Evolutionary conservation across 805 yeast genomes (phyloP), one percentile per base, ranked within the genome.

Genomic region (Lipomyces japonicus): DNA sequence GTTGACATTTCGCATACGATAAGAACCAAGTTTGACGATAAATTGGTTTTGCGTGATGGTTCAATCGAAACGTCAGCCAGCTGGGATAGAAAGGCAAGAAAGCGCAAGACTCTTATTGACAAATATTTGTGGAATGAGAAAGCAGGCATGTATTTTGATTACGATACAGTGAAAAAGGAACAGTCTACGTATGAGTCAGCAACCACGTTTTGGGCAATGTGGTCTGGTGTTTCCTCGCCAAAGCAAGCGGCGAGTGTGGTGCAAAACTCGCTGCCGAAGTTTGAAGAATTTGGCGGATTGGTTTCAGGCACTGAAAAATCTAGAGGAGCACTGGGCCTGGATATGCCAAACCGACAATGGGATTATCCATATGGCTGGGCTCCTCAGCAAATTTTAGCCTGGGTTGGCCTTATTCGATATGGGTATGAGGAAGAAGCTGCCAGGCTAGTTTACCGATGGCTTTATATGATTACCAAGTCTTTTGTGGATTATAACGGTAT

Each of bases 341-440:
- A 78, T 38, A 73, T 88, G 61, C 96, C 95, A n/a, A 79, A 84
- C 10, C 75, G 97, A 66, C 98, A 91, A 69, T 91, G 98, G 98
- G 98, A 91, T 67, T 93, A 84, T 67, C 98, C 98, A 1, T 87
- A 72, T 63, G 97, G 97, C 1, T 91, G 98, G 98, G 96, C 97
- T 0, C 97, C 98, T 2, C 97, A 93, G 65, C 98, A 91, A 68
- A 86, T 91, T 16, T 67, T 91, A 47, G 91, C 95, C 1, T 91
- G 98, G 98, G 78, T 77, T 39, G 97, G 97, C 0, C 73, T 91
- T 30, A 61, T 66, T 25, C 77, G 81, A 46, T 93, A 91, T 65
- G 93, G 90, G 0, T 86, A 74, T 63, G 66, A 65, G 2, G 79
- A 75, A 2, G 78, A 78, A 16, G 82, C 91, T 1, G 74, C 82